These are phyloP conservation scores for Myriosclerotinia curreyana DNA, from an alignment of 2,329 filamentous ascomycete species.

Conservation along the genomic window DNA sequence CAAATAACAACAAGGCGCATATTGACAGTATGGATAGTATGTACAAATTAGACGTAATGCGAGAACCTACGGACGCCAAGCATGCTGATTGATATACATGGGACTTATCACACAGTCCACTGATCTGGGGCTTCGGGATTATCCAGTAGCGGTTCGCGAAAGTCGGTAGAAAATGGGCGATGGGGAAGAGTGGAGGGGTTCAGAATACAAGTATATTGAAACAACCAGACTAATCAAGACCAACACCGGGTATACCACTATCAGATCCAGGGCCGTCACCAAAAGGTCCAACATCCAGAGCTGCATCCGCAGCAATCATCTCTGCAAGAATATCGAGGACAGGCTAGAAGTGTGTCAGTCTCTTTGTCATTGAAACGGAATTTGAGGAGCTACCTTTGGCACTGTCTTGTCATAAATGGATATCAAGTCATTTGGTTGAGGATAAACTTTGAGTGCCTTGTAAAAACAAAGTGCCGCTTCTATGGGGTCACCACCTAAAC, in stretches of 20 bases:
- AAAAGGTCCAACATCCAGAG: constrained; percentile 56
- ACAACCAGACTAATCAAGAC: constrained; percentile 36
- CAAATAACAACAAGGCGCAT: constrained; percentile 29
- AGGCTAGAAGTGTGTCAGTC: constrained; percentile 52
- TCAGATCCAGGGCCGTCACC: constrained; percentile 34
- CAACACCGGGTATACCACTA: constrained; percentile 35
- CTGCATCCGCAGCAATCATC: constrained; percentile 92
- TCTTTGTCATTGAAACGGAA: constrained; percentile 24
- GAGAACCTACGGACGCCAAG: constrained; percentile 32
- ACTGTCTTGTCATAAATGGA: constrained; percentile 98
- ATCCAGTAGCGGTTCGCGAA: constrained; percentile 22
- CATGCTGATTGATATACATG: constrained; percentile 34
- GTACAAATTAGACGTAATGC: constrained; percentile 34
- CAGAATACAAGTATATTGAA: constrained; percentile 21
- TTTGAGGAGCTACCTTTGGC: constrained; percentile 67
- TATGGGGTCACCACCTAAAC: constrained; percentile 61
- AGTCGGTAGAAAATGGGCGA: constrained; percentile 19
- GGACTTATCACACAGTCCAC: constrained; percentile 23
- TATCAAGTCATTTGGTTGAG: constrained; percentile 87
- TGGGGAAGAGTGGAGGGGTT: constrained; percentile 25
- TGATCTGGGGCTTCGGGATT: constrained; percentile 23
- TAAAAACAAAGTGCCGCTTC: constrained; percentile 95
- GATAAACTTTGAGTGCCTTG: constrained; percentile 98
- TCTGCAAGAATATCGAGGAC: constrained; percentile 94
- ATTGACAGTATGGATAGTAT: constrained; percentile 34